Evolutionary conservation across 148 eudicot species (phyloP).

Genomic region (Spergularia marina): DNA sequence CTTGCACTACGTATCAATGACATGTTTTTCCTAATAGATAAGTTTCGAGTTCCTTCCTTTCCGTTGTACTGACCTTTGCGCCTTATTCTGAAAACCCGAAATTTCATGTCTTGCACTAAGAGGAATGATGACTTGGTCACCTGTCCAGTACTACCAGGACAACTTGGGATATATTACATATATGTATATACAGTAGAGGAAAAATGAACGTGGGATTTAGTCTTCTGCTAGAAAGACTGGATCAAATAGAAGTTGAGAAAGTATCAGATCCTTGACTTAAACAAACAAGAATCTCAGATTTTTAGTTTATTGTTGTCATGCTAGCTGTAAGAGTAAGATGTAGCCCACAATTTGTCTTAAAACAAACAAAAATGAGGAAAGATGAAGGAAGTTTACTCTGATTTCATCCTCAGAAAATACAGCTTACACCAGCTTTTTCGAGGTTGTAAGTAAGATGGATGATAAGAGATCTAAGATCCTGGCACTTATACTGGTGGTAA

Average conservation of each 20-base stretch:
- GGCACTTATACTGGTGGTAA: slow-evolving; percentile 32
- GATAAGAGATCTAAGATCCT: slow-evolving; percentile 47
- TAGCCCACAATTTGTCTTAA: slow-evolving; percentile 12
- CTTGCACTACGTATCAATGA: slow-evolving; percentile 21
- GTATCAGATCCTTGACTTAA: slow-evolving; percentile 12
- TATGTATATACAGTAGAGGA: not conserved
- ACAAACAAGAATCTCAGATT: slow-evolving; percentile 5
- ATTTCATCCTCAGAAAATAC: not conserved
- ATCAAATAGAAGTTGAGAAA: slow-evolving; percentile 12
- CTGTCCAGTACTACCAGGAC: not conserved
- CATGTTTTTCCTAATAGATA: not conserved
- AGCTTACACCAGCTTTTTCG: slow-evolving; percentile 6
- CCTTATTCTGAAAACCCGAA: not conserved
- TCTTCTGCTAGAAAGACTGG: slow-evolving; percentile 2
- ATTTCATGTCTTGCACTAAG: slow-evolving; percentile 14
- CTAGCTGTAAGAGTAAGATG: slow-evolving; percentile 13
- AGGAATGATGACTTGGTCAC: slow-evolving; percentile 1
- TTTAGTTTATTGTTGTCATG: slow-evolving; percentile 10
- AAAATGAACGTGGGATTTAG: slow-evolving; percentile 19
- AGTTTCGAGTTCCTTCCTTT: not conserved
- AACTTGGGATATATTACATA: not conserved
- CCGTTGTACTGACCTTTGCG: not conserved
- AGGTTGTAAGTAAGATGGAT: slow-evolving; percentile 42
- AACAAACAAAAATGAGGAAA: slow-evolving; percentile 11
- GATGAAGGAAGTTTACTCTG: slow-evolving; percentile 10